Evolutionary conservation across 1,284 basidiomycete species (phyloP), one percentile per base, ranked within the genome.

Genomic region (Microstroma glucosiphilum): DNA sequence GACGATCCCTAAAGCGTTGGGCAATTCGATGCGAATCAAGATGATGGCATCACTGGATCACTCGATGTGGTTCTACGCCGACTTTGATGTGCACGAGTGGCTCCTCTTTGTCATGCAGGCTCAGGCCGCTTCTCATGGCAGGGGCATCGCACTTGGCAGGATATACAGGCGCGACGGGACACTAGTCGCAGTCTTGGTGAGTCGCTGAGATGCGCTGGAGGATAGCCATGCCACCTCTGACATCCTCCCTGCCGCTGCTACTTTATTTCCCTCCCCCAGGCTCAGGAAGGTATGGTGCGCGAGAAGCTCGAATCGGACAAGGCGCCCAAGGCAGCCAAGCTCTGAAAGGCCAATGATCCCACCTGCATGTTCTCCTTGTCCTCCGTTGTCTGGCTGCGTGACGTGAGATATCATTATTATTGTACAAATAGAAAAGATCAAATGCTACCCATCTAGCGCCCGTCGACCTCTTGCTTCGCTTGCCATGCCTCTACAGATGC

Each of bases 11-110:
- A 76, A 74, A 53, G 73, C 77, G 6, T 60, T 71, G 6, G 64
- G 71, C 40, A 69, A 63, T 54, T 60, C 63, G 43, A 54, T 64
- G 8, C 60, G 58, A 21, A 66, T 73, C 61, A 66, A 71, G 56
- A 79, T 79, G 77, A 77, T 78, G 73, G 75, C 77, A 8, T 70
- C 66, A 30, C 57, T 79, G 4, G 76, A 79, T 61, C 77, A 79
- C 61, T 67, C 65, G 26, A 79, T 79, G 74, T 75, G 71, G 71
- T 79, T 77, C 63, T 71, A 75, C 61, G 66, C 74, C 41, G 58
- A 68, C 6, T 79, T 79, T 53, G 62, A 71, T 43, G 71, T 76
- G 25, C 61, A 65, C 57, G 64, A 79, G 15, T 77, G 76, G 74
- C 51, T 79, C 13, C 60, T 79, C 40, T 75, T 76, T 60, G 58